Evolutionary conservation across 441 rosid species (phyloP).

Genomic region (Bocquillonia castaneifolia): DNA sequence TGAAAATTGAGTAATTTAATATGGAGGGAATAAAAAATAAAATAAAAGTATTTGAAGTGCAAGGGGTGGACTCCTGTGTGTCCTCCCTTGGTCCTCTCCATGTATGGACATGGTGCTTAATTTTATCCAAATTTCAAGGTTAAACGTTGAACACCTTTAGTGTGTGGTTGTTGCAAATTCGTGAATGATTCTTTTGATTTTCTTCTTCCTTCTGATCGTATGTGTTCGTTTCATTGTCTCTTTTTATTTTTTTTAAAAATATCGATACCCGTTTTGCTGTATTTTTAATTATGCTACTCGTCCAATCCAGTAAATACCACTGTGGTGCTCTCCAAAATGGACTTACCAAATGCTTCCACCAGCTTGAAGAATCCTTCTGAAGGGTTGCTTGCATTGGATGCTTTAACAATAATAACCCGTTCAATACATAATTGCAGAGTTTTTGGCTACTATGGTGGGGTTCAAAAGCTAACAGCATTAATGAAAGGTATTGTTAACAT

Average conservation of each 20-base stretch:
- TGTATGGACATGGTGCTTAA: not conserved
- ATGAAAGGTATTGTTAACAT: constrained; percentile 52
- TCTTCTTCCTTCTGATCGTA: not conserved
- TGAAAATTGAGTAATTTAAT: no score
- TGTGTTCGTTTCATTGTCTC: not conserved
- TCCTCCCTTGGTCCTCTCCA: no score
- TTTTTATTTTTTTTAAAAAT: not conserved
- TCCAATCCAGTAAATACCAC: constrained; percentile 43
- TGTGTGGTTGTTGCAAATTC: not conserved
- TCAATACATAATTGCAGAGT: constrained; percentile 74
- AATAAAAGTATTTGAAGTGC: no score
- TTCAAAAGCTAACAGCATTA: constrained; percentile 62
- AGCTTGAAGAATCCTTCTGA: constrained; percentile 41
- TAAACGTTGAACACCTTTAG: not conserved
- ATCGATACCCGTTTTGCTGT: not conserved
- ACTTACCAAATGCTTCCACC: constrained; percentile 37
- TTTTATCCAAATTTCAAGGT: not conserved
- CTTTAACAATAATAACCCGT: constrained; percentile 48
- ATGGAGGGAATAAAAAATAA: no score
- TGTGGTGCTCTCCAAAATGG: constrained; percentile 30
- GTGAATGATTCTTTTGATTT: not conserved
- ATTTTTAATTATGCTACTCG: constrained; percentile 10
- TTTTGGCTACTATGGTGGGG: constrained; percentile 63
- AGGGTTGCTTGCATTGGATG: constrained; percentile 54
- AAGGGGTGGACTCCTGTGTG: no score